These are phyloP conservation scores for Microsporum ferrugineum DNA, from an alignment of 2,329 filamentous ascomycete species.

Conservation along the genomic window DNA sequence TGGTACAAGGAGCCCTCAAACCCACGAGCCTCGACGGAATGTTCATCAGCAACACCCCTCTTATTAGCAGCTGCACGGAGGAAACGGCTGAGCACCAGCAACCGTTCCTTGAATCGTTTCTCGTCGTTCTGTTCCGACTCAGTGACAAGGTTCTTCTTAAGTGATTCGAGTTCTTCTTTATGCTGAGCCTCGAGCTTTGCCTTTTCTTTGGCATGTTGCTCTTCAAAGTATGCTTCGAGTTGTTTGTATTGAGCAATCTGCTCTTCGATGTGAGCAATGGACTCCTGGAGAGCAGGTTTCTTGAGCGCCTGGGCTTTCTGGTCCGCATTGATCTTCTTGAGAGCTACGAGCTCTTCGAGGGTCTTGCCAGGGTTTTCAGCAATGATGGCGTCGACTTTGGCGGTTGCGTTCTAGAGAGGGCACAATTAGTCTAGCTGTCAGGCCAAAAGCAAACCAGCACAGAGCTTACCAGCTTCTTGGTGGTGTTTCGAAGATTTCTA, in stretches of 20 bases:
- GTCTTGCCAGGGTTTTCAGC: conserved; percentile 49
- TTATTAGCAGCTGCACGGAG: conserved; percentile 51
- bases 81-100: conserved; percentile 51
- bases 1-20: conserved; percentile 53
- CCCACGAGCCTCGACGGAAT: conserved; percentile 47
- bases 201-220: conserved; percentile 45
- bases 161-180: conserved; percentile 43
- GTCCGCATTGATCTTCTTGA: conserved; percentile 54
- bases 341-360: conserved; percentile 50
- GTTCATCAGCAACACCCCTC: conserved; percentile 47
- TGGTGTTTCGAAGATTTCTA: conserved; percentile 81
- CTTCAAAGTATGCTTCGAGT: conserved; percentile 48
- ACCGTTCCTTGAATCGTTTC: conserved; percentile 41
- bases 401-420: conserved; percentile 40
- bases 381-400: conserved; percentile 50
- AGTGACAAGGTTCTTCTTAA: conserved; percentile 40
- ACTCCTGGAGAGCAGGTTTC: conserved; percentile 49
- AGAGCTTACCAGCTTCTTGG: conserved; percentile 78
- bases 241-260: conserved; percentile 50
- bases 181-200: conserved; percentile 44
- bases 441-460: background rate
- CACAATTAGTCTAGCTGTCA: background rate
- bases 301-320: conserved; percentile 53
- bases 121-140: conserved; percentile 39
- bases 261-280: conserved; percentile 48